Conservation (phyloP, 768 basidiomycete genomes). For the Tephrocybe sp. region DNA sequence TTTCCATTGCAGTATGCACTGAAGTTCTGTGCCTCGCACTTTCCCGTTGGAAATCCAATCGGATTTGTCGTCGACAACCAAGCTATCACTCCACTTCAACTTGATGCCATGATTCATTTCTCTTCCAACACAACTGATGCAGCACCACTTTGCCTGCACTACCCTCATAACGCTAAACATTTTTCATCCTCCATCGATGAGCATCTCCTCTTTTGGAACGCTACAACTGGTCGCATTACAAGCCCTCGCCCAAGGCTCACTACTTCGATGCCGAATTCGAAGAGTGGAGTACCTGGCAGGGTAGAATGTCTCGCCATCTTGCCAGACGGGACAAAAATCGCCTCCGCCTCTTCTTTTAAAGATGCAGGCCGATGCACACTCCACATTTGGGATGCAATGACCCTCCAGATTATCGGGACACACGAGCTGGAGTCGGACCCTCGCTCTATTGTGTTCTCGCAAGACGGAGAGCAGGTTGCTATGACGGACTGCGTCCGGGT, state of each 20-base stretch:
- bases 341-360: too few relatives aligned
- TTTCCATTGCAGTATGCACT: background rate
- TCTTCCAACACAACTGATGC: too few relatives aligned
- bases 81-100: background rate
- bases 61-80: background rate
- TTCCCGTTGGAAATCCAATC: background rate
- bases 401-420: background rate
- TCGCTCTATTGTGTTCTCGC: background rate
- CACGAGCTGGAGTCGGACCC: background rate
- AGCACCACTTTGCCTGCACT: background rate
- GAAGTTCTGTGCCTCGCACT: conserved; percentile 2
- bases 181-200: background rate
- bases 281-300: too few relatives aligned
- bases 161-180: background rate
- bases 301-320: too few relatives aligned
- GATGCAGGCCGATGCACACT: too few relatives aligned
- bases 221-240: background rate
- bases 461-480: background rate
- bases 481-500: background rate
- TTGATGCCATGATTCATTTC: background rate
- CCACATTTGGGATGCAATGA: background rate
- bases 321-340: too few relatives aligned
- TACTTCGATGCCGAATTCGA: too few relatives aligned
- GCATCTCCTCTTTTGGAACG: background rate
- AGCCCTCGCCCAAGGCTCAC: background rate